A percentile compares a stretch with the other conserved stretches of the same genome.
These are phyloP conservation scores for Fusarium sp. DNA, from an alignment of 2,329 filamentous ascomycete genomes.

Conservation along the genomic window DNA sequence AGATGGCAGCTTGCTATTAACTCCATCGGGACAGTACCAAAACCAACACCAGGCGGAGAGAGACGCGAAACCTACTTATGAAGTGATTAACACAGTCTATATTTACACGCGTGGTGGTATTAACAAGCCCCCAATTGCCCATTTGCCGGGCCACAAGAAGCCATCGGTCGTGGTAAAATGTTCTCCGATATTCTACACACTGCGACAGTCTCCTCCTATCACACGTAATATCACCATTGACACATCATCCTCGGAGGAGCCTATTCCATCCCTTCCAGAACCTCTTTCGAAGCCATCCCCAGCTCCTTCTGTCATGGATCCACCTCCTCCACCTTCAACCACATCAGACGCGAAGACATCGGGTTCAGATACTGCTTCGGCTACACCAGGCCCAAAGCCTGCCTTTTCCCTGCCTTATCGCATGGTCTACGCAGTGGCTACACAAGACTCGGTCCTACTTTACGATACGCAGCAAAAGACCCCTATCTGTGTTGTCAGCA, in stretches of 20 bases:
- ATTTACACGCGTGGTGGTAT: slow-evolving; percentile 97
- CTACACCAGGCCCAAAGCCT: slow-evolving; percentile 70
- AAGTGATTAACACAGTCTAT: slow-evolving; percentile 97
- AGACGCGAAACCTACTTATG: slow-evolving; percentile 80
- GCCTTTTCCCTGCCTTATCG: slow-evolving; percentile 91
- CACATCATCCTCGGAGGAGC: slow-evolving; percentile 87
- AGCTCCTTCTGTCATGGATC: slow-evolving; percentile 79
- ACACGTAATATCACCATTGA: slow-evolving; percentile 96
- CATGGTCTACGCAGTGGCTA: slow-evolving; percentile 96
- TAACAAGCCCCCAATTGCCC: slow-evolving; percentile 94
- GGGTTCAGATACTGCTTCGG: slow-evolving; percentile 56
- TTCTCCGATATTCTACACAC: slow-evolving; percentile 87
- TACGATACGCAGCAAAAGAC: slow-evolving; percentile 98
- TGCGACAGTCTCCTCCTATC: slow-evolving; percentile 73
- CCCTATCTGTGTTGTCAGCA: slow-evolving; percentile 93
- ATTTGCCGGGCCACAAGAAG: slow-evolving; percentile 97
- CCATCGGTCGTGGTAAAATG: slow-evolving; percentile 96
- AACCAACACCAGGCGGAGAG: slow-evolving; percentile 74
- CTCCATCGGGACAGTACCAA: slow-evolving; percentile 95
- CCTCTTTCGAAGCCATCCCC: slow-evolving; percentile 74
- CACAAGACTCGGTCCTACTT: slow-evolving; percentile 91
- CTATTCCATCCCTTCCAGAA: slow-evolving; percentile 86
- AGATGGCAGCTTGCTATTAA: slow-evolving; percentile 92
- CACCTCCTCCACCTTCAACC: slow-evolving; percentile 72
- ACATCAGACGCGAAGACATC: slow-evolving; percentile 65